Percentiles rank a stretch among this genome's conserved stretches.
These are phyloP conservation scores for Fusarium compactum DNA, from an alignment of 2,329 filamentous ascomycete genomes.

Conservation along the genomic window DNA sequence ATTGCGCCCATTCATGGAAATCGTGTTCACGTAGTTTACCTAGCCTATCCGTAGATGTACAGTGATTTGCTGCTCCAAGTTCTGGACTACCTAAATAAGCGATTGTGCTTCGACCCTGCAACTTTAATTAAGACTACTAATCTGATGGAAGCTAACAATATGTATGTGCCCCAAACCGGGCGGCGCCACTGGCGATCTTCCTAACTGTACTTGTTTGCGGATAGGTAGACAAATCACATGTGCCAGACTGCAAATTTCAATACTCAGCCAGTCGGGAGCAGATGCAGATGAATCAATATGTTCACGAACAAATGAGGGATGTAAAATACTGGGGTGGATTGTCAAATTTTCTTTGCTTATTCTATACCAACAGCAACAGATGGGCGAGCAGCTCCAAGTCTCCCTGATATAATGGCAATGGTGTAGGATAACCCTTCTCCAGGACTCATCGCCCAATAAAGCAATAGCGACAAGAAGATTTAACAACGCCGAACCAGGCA, in stretches of 20 bases:
- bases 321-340: neutral
- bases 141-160: neutral
- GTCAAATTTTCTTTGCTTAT: conserved; percentile 19
- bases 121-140: conserved; percentile 2
- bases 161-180: neutral
- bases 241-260: neutral
- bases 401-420: conserved; percentile 27
- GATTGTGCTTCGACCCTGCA: neutral
- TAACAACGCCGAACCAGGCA: conserved; percentile 7
- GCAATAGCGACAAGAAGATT: conserved; percentile 6
- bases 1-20: neutral
- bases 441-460: conserved; percentile 21
- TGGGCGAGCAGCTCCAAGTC: neutral
- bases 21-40: neutral
- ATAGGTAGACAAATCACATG: neutral
- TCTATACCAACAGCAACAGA: conserved; percentile 25
- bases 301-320: neutral
- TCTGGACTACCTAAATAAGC: neutral
- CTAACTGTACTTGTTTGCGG: neutral
- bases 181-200: neutral
- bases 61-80: neutral
- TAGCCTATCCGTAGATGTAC: neutral
- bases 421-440: conserved; percentile 34
- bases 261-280: neutral
- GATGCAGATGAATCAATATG: neutral